Percentiles rank a stretch among this genome's conserved stretches.
These are phyloP conservation scores for Oropetium thomaeum DNA, from an alignment of 176 grass and related monocot species.

Conservation along the genomic window DNA sequence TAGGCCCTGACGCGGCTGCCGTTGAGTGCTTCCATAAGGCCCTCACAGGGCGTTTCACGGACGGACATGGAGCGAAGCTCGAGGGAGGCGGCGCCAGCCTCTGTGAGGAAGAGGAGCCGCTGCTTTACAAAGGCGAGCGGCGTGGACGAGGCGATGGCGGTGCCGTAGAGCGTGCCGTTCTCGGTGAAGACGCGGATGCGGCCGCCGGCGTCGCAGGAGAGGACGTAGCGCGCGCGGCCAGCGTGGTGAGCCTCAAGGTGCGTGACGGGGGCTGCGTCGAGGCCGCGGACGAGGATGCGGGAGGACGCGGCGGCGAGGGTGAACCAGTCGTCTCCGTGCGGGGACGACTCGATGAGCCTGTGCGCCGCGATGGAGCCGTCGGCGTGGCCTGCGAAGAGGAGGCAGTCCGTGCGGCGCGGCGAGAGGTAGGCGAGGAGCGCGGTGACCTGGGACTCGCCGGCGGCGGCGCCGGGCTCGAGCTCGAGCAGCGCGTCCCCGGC, in stretches of 20 bases:
- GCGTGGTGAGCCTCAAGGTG: conserved; percentile 80
- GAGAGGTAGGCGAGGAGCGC: conserved; percentile 72
- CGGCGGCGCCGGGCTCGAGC: conserved; percentile 29
- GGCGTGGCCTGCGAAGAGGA: conserved; percentile 69
- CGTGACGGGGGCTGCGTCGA: conserved; percentile 60
- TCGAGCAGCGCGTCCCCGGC: conserved; percentile 71
- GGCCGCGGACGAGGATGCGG: conserved; percentile 55
- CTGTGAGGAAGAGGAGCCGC: conserved; percentile 84
- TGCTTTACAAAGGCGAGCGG: conserved; percentile 90
- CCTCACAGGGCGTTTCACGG: conserved; percentile 75
- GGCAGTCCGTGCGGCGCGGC: conserved; percentile 54
- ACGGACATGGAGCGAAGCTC: conserved; percentile 84
- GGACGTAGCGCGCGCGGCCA: conserved; percentile 63
- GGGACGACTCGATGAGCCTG: conserved; percentile 57
- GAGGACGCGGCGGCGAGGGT: conserved; percentile 50
- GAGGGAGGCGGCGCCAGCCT: conserved; percentile 67
- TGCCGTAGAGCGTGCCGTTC: conserved; percentile 91
- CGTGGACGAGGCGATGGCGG: conserved; percentile 66
- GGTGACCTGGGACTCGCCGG: conserved; percentile 51
- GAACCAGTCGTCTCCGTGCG: conserved; percentile 73
- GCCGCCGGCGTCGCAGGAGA: conserved; percentile 62
- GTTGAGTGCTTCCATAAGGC: conserved; percentile 51
- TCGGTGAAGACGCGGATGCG: conserved; percentile 92
- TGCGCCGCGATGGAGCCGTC: conserved; percentile 75
- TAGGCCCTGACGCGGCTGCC: conserved; percentile 66